Evolutionary conservation across 306 rosid genomes (phyloP), one percentile per base, ranked within the genome.

Genomic region (Psophocarpus tetragonolobus): DNA sequence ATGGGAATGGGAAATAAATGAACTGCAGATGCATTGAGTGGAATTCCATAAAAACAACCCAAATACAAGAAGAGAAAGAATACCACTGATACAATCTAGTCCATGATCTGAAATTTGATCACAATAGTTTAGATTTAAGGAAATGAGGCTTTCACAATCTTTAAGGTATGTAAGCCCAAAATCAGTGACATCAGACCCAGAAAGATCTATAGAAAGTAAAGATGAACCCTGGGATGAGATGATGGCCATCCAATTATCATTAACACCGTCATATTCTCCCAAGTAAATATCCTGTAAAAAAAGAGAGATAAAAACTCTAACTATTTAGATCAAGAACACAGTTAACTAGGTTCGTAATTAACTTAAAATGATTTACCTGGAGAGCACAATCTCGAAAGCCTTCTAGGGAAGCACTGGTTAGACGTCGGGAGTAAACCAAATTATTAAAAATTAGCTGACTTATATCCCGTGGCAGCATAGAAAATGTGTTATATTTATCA

Each of bases 201-300:
- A 91, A 67, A 95, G 88, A 86, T 95, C 98, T 45, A 92, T 63
- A 33, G 96, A 88, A 67, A 95, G 98, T 81, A 92, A 85, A 26
- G 98, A 92, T 69, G 87, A 69, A 20, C 97, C 94, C 88, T 95
- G 97, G 47, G 97, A 95, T 77, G 98, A 86, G 71, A 95, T 84
- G 48, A 91, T 87, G 64, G 84, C 96, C 91, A 95, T 95, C 98
- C 98, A 95, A 85, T 76, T 67, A 84, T 95, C 96, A 72, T 88
- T 84, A 68, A 95, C 97, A 65, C 90, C 88, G 2, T 80, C 85
- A 80, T 83, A 91, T 82, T 86, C 97, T 72, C 97, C 97, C 88
- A 95, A 83, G 85, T 87, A 80, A 61, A 95, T 72, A 87, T 95
- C 98, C 98, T 95, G 84, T 76, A 58, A 77, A 67, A 50, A 45